Evolutionary conservation across 1,284 basidiomycete species (phyloP).

Genomic region (Trametes hirsuta): DNA sequence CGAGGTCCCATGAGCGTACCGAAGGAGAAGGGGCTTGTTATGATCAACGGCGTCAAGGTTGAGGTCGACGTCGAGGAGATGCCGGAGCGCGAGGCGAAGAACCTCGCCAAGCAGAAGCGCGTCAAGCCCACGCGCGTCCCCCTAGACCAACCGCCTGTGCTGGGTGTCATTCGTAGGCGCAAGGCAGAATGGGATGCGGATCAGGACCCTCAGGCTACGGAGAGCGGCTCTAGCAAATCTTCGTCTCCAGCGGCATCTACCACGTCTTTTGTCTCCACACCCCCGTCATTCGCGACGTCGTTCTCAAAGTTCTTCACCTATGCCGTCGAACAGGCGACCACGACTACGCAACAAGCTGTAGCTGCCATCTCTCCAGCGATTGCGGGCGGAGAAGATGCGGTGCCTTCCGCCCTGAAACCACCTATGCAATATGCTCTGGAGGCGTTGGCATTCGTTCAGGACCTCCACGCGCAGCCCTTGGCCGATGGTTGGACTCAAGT

Average conservation of each 20-base stretch:
- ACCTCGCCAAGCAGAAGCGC: constrained; percentile 83
- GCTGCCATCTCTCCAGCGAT: constrained; percentile 68
- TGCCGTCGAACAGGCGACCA: constrained; percentile 74
- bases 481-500: constrained; percentile 83
- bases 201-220: constrained; percentile 33
- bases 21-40: constrained; percentile 80
- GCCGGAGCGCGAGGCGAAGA: constrained; percentile 86
- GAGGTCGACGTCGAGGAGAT: constrained; percentile 92
- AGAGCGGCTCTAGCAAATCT: constrained; percentile 26
- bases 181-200: constrained; percentile 64
- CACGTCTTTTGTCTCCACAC: constrained; percentile 42
- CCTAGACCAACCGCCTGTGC: constrained; percentile 87
- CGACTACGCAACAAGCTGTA: constrained; percentile 72
- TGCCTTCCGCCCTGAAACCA: constrained; percentile 55
- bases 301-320: constrained; percentile 72
- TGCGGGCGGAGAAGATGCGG: constrained; percentile 41
- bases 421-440: constrained; percentile 82
- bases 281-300: constrained; percentile 71
- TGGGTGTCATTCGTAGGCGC: constrained; percentile 70
- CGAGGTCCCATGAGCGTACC: constrained; percentile 62
- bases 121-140: constrained; percentile 87
- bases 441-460: constrained; percentile 77
- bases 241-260: constrained; percentile 25
- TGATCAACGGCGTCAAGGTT: constrained; percentile 89
- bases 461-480: constrained; percentile 67